Evolutionary conservation across 2,329 filamentous ascomycete genomes (phyloP), one percentile per base, ranked within the genome.

Genomic region (Cylindrodendrum hubeiense): DNA sequence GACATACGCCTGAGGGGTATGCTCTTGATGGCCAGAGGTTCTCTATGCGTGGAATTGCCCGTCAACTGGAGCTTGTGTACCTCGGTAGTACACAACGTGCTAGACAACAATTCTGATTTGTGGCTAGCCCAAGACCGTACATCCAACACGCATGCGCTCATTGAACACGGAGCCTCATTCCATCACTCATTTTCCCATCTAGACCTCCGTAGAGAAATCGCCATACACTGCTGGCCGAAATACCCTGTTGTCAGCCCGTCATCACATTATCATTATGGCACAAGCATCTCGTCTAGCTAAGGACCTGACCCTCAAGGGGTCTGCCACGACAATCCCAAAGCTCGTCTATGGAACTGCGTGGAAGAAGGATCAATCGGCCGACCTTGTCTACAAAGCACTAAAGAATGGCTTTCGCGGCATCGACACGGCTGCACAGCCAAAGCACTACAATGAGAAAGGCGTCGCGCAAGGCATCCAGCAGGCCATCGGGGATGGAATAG

Each of bases 321-420:
- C 70, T 49, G 68, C 75, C 26, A 78, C 78, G 44, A 76, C 72
- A 17, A 84, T 88, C 70, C 87, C 86, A 5, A 84, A 82, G 66
- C 81, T 90, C 30, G 73, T 96, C 67, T 96, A 96, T 77, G 93
- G 93, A 55, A 95, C 93, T 3, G 93, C 93, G n/a, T 95, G 93
- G 93, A 96, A 96, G 78, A 90, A 91, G 73, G 88, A 91, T 1
- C 80, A 80, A 19, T 94, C 92, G 0, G 84, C 86, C 21, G 82
- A 87, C 59, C 83, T 95, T 3, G 93, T 96, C 22, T 87, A 90
- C 71, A 79, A 85, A 67, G 93, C 93, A 2, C 75, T 96, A 34
- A 83, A 83, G 47, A 81, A 87, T 47, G 93, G 93, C 5, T 96
- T 95, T 72, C 85, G 89, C 33, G 91, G 84, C 50, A 81, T 96